A percentile compares a stretch with the other conserved stretches of the same genome.
phyloP scores from a whole-genome alignment of 2,329 filamentous ascomycete species.

The Aspergillus ochraceus region DNA sequence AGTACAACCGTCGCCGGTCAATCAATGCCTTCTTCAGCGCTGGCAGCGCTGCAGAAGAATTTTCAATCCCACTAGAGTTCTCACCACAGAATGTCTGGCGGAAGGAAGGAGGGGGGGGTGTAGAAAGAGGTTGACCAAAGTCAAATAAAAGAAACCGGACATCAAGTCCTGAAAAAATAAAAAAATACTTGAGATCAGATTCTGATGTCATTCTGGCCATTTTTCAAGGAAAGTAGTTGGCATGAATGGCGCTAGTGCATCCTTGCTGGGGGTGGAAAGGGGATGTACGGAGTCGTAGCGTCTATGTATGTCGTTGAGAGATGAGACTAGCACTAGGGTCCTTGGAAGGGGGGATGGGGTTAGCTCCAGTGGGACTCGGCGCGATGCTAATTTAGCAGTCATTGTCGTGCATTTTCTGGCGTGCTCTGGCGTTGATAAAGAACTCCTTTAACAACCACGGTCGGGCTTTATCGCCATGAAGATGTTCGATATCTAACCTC shows the following conservation, averaged over 20 bases:
- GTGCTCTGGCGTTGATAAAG: background rate
- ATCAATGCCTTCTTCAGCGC: background rate
- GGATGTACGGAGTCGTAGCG: background rate
- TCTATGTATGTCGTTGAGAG: background rate
- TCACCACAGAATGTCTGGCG: background rate
- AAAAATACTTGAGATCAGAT: background rate
- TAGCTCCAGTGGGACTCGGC: background rate
- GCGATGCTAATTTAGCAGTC: background rate
- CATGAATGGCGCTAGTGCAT: background rate
- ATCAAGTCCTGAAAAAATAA: background rate
- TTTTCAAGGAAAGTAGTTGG: constrained; percentile 6
- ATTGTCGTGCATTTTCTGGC: background rate
- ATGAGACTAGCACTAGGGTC: background rate
- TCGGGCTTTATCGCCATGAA: background rate
- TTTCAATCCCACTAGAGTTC: background rate
- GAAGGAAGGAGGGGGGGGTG: background rate
- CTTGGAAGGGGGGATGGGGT: background rate
- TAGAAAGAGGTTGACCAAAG: background rate
- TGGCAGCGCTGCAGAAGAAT: background rate
- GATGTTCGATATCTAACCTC: background rate
- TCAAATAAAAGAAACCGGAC: background rate
- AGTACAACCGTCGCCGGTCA: background rate
- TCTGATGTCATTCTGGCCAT: constrained; percentile 5
- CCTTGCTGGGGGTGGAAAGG: background rate
- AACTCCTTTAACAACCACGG: background rate